A percentile compares a stretch with the other conserved stretches of the same genome.
phyloP scores from a whole-genome alignment of 768 basidiomycete genomes.

The Tricholoma flavovirens region DNA sequence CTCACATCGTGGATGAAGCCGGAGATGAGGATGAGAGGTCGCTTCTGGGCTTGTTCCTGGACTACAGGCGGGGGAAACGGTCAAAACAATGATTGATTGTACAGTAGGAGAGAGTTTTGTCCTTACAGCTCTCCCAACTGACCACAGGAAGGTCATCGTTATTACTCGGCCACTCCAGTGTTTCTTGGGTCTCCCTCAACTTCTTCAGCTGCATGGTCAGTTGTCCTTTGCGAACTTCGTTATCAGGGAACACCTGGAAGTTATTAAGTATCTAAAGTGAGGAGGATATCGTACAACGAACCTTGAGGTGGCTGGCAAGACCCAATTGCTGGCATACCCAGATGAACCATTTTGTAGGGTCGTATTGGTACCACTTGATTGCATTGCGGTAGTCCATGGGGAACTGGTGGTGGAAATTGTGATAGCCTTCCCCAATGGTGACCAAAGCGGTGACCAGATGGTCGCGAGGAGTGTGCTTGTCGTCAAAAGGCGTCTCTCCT shows the following conservation, averaged over 20 bases:
- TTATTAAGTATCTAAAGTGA: neutral
- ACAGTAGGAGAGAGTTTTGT: neutral
- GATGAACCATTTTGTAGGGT: conserved; percentile 94
- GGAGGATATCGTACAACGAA: conserved; percentile 11
- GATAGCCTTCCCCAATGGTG: conserved; percentile 95
- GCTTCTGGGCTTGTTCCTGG: conserved; percentile 72
- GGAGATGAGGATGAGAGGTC: conserved; percentile 80
- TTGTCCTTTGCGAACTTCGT: conserved; percentile 77
- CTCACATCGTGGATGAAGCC: conserved; percentile 88
- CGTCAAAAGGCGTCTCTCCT: conserved; percentile 88
- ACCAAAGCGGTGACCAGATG: conserved; percentile 85
- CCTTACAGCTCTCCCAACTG: conserved; percentile 81
- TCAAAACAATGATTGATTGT: conserved; percentile 3
- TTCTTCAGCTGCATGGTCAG: conserved; percentile 93
- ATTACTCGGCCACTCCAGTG: conserved; percentile 73
- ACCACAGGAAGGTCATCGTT: conserved; percentile 74
- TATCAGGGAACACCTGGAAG: conserved; percentile 42
- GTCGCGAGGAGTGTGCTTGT: conserved; percentile 91
- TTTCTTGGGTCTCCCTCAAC: conserved; percentile 71
- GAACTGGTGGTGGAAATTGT: conserved; percentile 97
- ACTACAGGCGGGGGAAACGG: conserved; percentile 33
- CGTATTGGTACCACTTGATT: conserved; percentile 91
- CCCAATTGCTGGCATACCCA: conserved; percentile 52
- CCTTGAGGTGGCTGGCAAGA: conserved; percentile 67
- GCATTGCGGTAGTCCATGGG: conserved; percentile 98